Evolutionary conservation across 78 protist species (phyloP).

Genomic region (Speleostelium caveatum): DNA sequence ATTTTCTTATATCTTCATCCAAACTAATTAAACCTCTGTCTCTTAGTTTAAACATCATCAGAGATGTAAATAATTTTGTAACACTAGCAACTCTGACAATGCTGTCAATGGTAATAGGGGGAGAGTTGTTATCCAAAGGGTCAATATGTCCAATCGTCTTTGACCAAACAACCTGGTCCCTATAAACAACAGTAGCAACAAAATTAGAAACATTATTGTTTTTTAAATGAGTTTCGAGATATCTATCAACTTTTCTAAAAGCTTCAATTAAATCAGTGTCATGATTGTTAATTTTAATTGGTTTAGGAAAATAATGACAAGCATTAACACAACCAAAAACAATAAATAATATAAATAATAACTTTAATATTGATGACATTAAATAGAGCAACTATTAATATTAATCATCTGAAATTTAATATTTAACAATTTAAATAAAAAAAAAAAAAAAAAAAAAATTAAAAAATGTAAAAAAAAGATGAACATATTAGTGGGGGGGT

Average conservation of each 20-base stretch:
- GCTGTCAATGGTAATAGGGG: conserved; percentile 7
- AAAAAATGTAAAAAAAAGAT: too few species aligned
- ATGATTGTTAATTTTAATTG: not conserved
- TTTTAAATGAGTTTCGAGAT: not conserved
- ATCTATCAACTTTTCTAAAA: conserved; percentile 6
- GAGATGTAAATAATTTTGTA: conserved; percentile 46
- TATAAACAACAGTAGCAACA: conserved; percentile 26
- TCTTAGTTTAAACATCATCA: conserved; percentile 61
- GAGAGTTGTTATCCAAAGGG: conserved; percentile 18
- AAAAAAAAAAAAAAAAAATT: too few species aligned
- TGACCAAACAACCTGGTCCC: conserved; percentile 23
- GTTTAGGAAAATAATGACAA: too few species aligned
- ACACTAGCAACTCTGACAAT: conserved; percentile 62
- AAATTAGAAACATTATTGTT: conserved; percentile 3
- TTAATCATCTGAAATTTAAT: too few species aligned
- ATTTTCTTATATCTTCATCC: conserved; percentile 39
- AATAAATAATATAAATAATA: too few species aligned
- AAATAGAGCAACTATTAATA: too few species aligned
- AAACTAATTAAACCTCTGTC: conserved; percentile 44
- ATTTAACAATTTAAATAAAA: too few species aligned
- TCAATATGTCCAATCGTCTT: conserved; percentile 6
- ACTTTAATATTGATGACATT: too few species aligned
- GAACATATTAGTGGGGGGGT: too few species aligned
- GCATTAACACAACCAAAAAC: too few species aligned
- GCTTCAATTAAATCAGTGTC: conserved; percentile 8